A percentile compares a stretch with the other conserved stretches of the same genome.
phyloP scores from a whole-genome alignment of 225 moss, liverwort and hornwort genomes.

The Takakia lepidozioides region DNA sequence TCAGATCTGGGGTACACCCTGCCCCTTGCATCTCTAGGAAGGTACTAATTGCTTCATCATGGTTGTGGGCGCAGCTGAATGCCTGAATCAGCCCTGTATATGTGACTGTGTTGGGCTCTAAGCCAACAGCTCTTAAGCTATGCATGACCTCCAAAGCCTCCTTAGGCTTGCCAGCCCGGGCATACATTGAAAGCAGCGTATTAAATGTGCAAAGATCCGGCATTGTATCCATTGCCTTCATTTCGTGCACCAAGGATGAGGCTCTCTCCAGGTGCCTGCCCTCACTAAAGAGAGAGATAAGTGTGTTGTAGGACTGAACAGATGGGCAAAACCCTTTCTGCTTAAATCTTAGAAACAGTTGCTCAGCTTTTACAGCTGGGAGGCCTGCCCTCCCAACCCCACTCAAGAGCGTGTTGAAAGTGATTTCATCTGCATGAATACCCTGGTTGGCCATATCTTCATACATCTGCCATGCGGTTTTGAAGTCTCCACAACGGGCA shows the following conservation, averaged over 20 bases:
- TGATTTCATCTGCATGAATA: slow-evolving; percentile 70
- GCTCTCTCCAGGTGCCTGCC: slow-evolving; percentile 46
- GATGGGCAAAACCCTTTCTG: slow-evolving; percentile 44
- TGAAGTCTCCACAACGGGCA: slow-evolving; percentile 55
- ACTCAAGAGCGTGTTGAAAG: slow-evolving; percentile 73
- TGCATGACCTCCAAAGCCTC: slow-evolving; percentile 54
- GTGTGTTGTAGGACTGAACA: slow-evolving; percentile 71
- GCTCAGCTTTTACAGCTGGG: slow-evolving; percentile 52
- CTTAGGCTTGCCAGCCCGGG: slow-evolving; percentile 33
- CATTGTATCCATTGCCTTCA: slow-evolving; percentile 48
- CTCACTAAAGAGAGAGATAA: slow-evolving; percentile 48
- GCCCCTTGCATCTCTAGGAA: slow-evolving; percentile 60
- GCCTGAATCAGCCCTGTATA: slow-evolving; percentile 75
- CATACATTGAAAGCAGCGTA: slow-evolving; percentile 60
- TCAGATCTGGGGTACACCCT: slow-evolving; percentile 69
- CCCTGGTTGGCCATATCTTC: slow-evolving; percentile 52
- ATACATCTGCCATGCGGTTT: slow-evolving; percentile 71
- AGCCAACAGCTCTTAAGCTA: slow-evolving; percentile 39
- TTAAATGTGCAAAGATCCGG: slow-evolving; percentile 82
- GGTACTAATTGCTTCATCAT: slow-evolving; percentile 47
- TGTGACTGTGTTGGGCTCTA: slow-evolving; percentile 61
- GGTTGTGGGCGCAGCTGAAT: slow-evolving; percentile 46
- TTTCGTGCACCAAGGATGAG: slow-evolving; percentile 52
- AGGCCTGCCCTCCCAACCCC: slow-evolving; percentile 51
- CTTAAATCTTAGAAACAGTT: slow-evolving; percentile 60